These are phyloP conservation scores for Capsicum rhomboideum DNA, from an alignment of 257 asterid genomes.

Conservation along the genomic window DNA sequence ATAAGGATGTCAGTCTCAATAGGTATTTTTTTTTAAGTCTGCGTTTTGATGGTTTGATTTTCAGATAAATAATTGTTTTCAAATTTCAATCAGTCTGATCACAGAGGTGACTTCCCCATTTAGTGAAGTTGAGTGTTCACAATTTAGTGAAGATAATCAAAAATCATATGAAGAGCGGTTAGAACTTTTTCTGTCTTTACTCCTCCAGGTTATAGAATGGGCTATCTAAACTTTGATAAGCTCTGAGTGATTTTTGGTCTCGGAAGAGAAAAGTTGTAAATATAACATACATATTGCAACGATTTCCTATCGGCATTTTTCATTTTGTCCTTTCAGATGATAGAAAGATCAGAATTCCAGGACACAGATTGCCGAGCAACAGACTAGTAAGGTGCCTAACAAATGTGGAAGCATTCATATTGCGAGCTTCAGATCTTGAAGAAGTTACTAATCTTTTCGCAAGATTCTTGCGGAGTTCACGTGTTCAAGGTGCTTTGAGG, in stretches of 20 bases:
- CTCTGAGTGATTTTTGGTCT: neutral
- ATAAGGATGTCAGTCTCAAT: neutral
- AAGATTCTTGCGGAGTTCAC: conserved; percentile 64
- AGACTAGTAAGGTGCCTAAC: conserved; percentile 60
- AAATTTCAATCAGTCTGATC: neutral
- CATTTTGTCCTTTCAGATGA: conserved; percentile 34
- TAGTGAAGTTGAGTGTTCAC: neutral
- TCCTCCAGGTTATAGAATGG: neutral
- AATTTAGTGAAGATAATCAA: neutral
- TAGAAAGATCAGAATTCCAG: conserved; percentile 48
- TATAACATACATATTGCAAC: neutral
- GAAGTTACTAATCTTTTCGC: conserved; percentile 75
- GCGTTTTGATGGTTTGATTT: neutral
- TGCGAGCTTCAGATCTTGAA: conserved; percentile 77
- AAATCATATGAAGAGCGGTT: neutral
- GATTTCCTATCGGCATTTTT: neutral
- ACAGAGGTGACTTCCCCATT: neutral
- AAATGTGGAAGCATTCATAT: conserved; percentile 72
- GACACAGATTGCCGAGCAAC: conserved; percentile 60
- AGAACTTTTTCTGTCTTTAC: neutral
- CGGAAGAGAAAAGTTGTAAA: neutral
- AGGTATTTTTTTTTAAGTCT: neutral
- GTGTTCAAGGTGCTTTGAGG: conserved; percentile 91
- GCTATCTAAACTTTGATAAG: neutral
- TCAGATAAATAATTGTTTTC: neutral